phyloP scores from a whole-genome alignment of 1,284 basidiomycete species.

The Takashimella tepidaria region DNA sequence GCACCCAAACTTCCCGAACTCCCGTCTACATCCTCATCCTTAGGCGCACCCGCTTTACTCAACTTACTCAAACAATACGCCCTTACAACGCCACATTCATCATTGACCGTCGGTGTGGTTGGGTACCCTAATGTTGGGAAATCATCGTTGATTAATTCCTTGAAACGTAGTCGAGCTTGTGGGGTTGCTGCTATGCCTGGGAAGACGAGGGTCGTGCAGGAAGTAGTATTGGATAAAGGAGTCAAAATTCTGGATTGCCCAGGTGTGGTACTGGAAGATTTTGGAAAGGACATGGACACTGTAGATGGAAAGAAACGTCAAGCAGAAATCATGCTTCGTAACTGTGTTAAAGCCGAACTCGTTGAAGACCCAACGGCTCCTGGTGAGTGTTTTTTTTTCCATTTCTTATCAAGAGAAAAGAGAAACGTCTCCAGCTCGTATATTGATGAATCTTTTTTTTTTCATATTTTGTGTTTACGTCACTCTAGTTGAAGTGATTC shows the following conservation, averaged over 20 bases:
- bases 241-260: conserved; percentile 92
- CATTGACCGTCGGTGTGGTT: conserved; percentile 86
- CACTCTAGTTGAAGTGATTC: conserved; percentile 73
- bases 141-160: conserved; percentile 88
- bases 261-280: conserved; percentile 72
- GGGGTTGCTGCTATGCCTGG: conserved; percentile 93
- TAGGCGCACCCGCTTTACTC: conserved; percentile 59
- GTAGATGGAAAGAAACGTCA: conserved; percentile 54
- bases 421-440: conserved; percentile 1
- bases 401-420: no score
- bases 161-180: conserved; percentile 81
- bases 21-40: conserved; percentile 62
- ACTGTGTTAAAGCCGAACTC: conserved; percentile 88
- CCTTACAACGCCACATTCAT: conserved; percentile 58
- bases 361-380: conserved; percentile 85
- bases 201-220: conserved; percentile 91
- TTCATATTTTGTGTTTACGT: not conserved
- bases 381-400: conserved; percentile 61
- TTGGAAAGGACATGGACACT: conserved; percentile 53
- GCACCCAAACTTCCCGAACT: conserved; percentile 29
- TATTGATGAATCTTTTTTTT: not conserved
- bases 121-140: conserved; percentile 98
- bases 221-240: conserved; percentile 85
- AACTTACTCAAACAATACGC: conserved; percentile 89
- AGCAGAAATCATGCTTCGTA: conserved; percentile 74